Evolutionary conservation across 1,139 yeast species (phyloP), one percentile per base, ranked within the genome.

Genomic region (Yamadazyma spencermartinsiae): DNA sequence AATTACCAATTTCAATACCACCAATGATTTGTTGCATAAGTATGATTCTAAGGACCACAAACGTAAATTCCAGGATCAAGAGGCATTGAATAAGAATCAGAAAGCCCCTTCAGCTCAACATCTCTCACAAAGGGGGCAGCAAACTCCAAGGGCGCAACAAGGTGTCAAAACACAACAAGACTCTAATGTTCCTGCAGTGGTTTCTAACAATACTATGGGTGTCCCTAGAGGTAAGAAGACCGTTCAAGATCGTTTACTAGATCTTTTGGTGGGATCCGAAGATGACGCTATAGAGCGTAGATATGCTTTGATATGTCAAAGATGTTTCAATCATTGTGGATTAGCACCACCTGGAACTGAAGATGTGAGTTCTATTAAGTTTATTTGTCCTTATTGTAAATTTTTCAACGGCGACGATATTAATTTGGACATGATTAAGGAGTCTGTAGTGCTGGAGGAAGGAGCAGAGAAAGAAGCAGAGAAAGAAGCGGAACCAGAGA

Each of bases 381-480:
- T 82, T 54, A 61, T 72, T 4, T 90, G 98, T 60, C 88, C 92
- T 9, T 64, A 68, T 24, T 90, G 98, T 63, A 88, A 87, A 1
- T 51, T 53, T 13, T 45, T 75, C 49, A 84, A 85, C 56, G 86
- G 79, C 23, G 52, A 41, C 14, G 52, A 41, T 14, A 12, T 34
- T 14, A 29, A 26, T 17, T 14, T 24, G 33, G 27, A 16, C 10
- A 13, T 18, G 19, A 20, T 18, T 28, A 37, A 35, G 29, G 45
- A 15, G 40, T 39, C 38, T 13, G 15, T 16, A 19, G 27, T 12
- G 18, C 12, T 13, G 28, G 19, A 21, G 5, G 28, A 13, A 15
- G 28, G 14, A 6, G 4, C 5, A 29, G 19, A 35, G 23, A 17
- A 25, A 20, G 20, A 12, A 20, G 8, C 18, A 12, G 24, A 25